A percentile compares a stretch with the other conserved stretches of the same genome.
Evolutionary conservation across 805 yeast species (phyloP).

Genomic region (Cyberlindnera euphorbiiphila): DNA sequence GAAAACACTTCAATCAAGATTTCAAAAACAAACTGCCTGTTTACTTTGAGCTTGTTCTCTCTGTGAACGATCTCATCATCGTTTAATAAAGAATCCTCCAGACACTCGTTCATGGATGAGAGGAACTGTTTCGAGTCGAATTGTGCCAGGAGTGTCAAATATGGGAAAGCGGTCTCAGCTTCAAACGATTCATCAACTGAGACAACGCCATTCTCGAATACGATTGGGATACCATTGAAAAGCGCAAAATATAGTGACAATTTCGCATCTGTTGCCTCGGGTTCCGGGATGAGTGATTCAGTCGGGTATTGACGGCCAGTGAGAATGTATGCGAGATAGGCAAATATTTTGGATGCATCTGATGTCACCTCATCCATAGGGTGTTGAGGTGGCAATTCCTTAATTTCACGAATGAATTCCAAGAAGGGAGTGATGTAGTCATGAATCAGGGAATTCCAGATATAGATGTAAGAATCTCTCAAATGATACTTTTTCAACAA

Average conservation of each 20-base stretch:
- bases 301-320: conserved; percentile 84
- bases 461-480: conserved; percentile 59
- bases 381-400: background rate
- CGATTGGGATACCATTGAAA: conserved; percentile 51
- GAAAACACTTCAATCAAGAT: conserved; percentile 59
- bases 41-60: conserved; percentile 36
- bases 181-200: conserved; percentile 28
- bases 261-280: conserved; percentile 41
- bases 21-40: conserved; percentile 75
- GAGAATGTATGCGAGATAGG: conserved; percentile 63
- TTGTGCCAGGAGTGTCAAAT: conserved; percentile 53
- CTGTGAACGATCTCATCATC: conserved; percentile 42
- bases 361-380: conserved; percentile 10
- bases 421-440: conserved; percentile 72
- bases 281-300: conserved; percentile 41
- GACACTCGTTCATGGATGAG: conserved; percentile 69
- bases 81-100: conserved; percentile 76
- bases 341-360: conserved; percentile 37
- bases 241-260: conserved; percentile 48
- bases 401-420: conserved; percentile 46
- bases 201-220: conserved; percentile 28
- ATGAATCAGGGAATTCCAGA: conserved; percentile 65
- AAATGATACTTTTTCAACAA: conserved; percentile 55
- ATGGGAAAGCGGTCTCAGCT: conserved; percentile 62
- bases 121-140: conserved; percentile 58